These are phyloP conservation scores for Thyridium curvatum DNA, from an alignment of 2,329 filamentous ascomycete genomes.

Conservation along the genomic window DNA sequence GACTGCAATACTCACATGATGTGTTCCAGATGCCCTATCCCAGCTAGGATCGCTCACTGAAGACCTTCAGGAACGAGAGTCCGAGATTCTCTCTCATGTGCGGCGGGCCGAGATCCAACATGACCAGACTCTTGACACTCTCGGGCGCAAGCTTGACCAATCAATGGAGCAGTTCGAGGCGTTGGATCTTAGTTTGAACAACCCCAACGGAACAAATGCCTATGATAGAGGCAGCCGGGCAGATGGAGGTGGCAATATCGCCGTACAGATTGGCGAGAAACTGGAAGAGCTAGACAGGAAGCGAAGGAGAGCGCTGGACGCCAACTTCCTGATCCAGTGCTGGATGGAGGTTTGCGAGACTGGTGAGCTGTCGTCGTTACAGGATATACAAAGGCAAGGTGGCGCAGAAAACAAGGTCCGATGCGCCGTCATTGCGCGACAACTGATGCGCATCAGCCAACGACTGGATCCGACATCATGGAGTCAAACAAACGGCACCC, in stretches of 20 bases:
- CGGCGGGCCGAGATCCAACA: conserved; percentile 88
- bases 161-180: conserved; percentile 89
- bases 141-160: conserved; percentile 84
- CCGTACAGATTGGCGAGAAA: conserved; percentile 89
- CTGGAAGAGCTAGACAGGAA: conserved; percentile 94
- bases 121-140: conserved; percentile 79
- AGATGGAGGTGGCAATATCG: conserved; percentile 72
- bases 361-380: conserved; percentile 78
- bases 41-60: conserved; percentile 68
- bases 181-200: conserved; percentile 76
- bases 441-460: conserved; percentile 90
- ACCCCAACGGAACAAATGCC: conserved; percentile 34
- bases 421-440: conserved; percentile 88
- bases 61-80: conserved; percentile 84
- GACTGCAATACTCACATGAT: conserved; percentile 15
- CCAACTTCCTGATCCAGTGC: conserved; percentile 91
- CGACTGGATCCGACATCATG: conserved; percentile 75
- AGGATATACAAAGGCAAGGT: conserved; percentile 80
- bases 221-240: conserved; percentile 38
- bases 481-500: conserved; percentile 53
- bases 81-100: conserved; percentile 83
- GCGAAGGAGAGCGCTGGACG: conserved; percentile 81
- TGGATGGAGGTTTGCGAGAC: conserved; percentile 93
- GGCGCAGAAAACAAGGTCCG: conserved; percentile 88
- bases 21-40: conserved; percentile 49